A percentile compares a stretch with the other conserved stretches of the same genome.
Conservation (phyloP, 208 protist genomes). For the Leishmania tropica region DNA sequence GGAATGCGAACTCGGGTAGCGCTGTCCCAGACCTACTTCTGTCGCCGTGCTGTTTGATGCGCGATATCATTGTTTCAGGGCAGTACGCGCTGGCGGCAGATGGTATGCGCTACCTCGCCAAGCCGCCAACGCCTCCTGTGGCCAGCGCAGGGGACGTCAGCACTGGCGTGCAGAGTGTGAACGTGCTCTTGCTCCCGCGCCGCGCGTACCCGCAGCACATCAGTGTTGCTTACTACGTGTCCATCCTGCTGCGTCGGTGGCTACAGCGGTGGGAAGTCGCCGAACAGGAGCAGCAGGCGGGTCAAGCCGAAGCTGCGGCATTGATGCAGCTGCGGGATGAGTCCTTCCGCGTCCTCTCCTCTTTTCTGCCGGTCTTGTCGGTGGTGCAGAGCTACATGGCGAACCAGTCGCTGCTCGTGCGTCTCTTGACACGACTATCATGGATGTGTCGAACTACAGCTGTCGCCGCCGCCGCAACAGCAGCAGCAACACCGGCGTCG, state of each 20-base stretch:
- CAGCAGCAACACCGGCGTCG: not conserved
- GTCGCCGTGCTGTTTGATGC: conserved; percentile 54
- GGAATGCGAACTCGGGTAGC: not conserved
- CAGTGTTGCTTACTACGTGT: conserved; percentile 36
- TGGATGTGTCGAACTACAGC: conserved; percentile 19
- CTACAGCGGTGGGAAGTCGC: conserved; percentile 28
- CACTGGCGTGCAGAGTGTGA: conserved; percentile 21
- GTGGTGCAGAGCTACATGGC: conserved; percentile 43
- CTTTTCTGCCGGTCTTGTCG: conserved; percentile 42
- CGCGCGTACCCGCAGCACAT: conserved; percentile 39
- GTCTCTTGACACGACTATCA: conserved; percentile 27
- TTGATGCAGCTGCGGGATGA: conserved; percentile 9
- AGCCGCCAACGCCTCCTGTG: not conserved
- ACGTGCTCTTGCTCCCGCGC: conserved; percentile 68
- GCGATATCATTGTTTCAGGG: conserved; percentile 56
- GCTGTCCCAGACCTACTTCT: conserved; percentile 14
- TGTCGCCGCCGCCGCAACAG: not conserved
- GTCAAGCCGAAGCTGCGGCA: not conserved
- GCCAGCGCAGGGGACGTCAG: not conserved
- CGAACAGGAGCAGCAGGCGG: conserved; percentile 8
- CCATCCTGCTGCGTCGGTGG: conserved; percentile 24
- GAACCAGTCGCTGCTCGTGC: conserved; percentile 47
- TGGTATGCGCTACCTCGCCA: conserved; percentile 39
- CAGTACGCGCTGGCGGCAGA: conserved; percentile 41
- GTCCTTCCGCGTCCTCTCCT: conserved; percentile 22